phyloP scores from a whole-genome alignment of 306 rosid genomes.

The Cicer judaicum region DNA sequence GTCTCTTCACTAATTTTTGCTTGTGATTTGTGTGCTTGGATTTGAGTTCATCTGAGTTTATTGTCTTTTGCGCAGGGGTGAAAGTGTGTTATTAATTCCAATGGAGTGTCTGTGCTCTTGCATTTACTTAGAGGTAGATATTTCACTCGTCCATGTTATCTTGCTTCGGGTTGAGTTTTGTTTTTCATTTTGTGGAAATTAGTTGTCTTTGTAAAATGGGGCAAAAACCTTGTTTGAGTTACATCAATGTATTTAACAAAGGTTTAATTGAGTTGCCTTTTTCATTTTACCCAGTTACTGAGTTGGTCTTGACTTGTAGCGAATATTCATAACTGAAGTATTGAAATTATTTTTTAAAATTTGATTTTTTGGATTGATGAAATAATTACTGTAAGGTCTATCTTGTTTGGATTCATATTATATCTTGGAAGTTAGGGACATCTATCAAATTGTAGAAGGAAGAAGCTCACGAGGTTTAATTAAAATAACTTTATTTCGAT shows the following conservation, averaged over 20 bases:
- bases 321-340: conserved; percentile 24
- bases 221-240: not conserved
- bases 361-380: conserved; percentile 10
- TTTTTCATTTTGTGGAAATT: not conserved
- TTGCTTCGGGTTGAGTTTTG: not conserved
- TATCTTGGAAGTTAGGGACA: conserved; percentile 20
- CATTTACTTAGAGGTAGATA: conserved; percentile 17
- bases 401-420: conserved; percentile 22
- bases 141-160: not conserved
- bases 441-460: conserved; percentile 3
- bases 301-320: conserved; percentile 27
- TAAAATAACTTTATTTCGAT: conserved; percentile 30
- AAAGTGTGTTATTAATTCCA: not conserved
- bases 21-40: not conserved
- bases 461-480: conserved; percentile 2
- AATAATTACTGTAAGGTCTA: conserved; percentile 1
- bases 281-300: not conserved
- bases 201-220: not conserved
- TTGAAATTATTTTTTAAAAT: conserved; percentile 6
- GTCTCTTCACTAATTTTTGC: not conserved
- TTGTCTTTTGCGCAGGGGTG: not conserved
- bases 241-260: conserved; percentile 5
- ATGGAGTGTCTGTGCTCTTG: not conserved
- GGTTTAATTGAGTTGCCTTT: conserved; percentile 31
- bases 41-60: not conserved